phyloP scores from a whole-genome alignment of 305 asterid species.

The Fraxinus sp. region DNA sequence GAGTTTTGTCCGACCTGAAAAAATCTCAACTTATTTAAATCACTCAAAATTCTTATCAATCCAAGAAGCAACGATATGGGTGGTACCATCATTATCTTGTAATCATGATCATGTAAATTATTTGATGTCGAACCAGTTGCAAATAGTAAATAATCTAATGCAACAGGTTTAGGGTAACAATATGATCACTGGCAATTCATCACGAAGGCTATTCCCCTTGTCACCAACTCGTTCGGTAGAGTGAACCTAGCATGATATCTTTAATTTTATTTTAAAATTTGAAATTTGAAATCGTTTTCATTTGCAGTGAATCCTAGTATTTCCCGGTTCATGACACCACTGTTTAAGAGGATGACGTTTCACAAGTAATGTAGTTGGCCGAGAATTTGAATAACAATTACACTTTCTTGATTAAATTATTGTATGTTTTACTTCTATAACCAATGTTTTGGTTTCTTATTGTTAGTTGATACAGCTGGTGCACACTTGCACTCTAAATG shows the following conservation, averaged over 20 bases:
- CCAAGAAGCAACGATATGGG: too few species aligned
- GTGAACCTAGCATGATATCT: not conserved
- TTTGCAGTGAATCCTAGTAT: too few species aligned
- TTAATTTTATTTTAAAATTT: not conserved
- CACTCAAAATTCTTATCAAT: too few species aligned
- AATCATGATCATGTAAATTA: too few species aligned
- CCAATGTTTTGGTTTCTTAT: not conserved
- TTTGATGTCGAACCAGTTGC: not conserved
- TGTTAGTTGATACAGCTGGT: not conserved
- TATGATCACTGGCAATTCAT: constrained; percentile 36
- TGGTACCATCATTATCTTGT: too few species aligned
- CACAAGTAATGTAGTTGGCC: not conserved
- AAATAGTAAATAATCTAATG: not conserved
- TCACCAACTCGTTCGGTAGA: not conserved
- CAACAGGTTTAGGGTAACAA: not conserved
- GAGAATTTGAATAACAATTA: too few species aligned
- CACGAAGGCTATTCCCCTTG: constrained; percentile 31
- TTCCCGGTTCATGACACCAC: not conserved
- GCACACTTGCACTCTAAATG: not conserved
- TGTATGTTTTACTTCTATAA: not conserved
- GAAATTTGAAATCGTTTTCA: not conserved
- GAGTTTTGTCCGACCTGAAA: constrained; percentile 63
- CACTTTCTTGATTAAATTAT: not conserved
- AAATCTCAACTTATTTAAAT: too few species aligned
- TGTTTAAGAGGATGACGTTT: not conserved